These are phyloP conservation scores for Stereum hirsutum DNA, from an alignment of 1,284 basidiomycete species.

Conservation along the genomic window DNA sequence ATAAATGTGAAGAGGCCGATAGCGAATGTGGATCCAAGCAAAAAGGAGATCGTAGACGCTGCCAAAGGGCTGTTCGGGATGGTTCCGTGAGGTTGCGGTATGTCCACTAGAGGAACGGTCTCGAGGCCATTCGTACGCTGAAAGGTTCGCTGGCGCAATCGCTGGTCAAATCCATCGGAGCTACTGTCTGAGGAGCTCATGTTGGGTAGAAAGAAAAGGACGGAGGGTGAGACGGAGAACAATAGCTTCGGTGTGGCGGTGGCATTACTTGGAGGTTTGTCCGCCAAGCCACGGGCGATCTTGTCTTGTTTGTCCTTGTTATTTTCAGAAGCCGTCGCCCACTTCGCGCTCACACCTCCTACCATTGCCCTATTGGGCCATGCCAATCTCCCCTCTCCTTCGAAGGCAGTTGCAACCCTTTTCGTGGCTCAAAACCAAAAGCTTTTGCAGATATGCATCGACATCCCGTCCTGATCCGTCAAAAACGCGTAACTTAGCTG, in stretches of 20 bases:
- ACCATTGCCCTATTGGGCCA: no score
- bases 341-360: no score
- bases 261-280: neutral
- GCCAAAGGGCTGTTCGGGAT: conserved; percentile 82
- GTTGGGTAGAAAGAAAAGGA: conserved; percentile 4
- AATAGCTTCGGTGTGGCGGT: no score
- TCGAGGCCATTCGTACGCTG: conserved; percentile 34
- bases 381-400: no score
- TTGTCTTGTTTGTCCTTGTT: no score
- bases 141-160: conserved; percentile 30
- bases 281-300: no score
- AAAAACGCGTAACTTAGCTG: conserved; percentile 64
- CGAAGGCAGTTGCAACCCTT: no score
- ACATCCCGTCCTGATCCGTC: conserved; percentile 29
- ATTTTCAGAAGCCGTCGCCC: no score
- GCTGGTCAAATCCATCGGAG: conserved; percentile 34
- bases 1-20: conserved; percentile 43
- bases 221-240: conserved; percentile 1
- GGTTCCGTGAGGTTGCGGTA: conserved; percentile 36
- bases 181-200: conserved; percentile 6
- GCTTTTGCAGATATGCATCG: conserved; percentile 25
- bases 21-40: conserved; percentile 57
- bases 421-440: no score
- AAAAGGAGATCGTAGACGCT: conserved; percentile 64
- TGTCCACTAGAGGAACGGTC: conserved; percentile 34